These are phyloP conservation scores for Neophaeococcomyces aloes DNA, from an alignment of 2,329 filamentous ascomycete genomes.

Conservation along the genomic window DNA sequence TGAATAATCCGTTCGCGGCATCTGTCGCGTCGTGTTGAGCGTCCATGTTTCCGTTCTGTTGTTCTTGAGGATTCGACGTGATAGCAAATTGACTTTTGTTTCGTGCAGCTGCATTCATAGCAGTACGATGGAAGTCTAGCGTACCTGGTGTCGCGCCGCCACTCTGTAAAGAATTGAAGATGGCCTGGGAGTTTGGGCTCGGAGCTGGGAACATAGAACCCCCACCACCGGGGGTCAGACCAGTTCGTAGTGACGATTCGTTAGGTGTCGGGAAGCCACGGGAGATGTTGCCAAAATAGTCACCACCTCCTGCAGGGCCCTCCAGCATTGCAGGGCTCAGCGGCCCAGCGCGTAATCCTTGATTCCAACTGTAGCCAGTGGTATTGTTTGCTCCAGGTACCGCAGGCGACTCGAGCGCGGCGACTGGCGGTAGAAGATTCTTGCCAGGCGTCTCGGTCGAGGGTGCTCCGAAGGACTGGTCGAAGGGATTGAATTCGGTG, in stretches of 20 bases:
- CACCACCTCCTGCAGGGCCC: slow-evolving; percentile 59
- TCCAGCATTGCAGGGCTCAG: slow-evolving; percentile 96
- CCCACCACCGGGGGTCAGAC: slow-evolving; percentile 84
- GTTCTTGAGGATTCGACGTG: slow-evolving; percentile 34
- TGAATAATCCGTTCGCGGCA: slow-evolving; percentile 85
- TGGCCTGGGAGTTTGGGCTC: slow-evolving; percentile 72
- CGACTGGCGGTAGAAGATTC: slow-evolving; percentile 75
- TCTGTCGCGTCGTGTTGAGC: slow-evolving; percentile 85
- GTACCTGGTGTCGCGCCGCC: slow-evolving; percentile 82
- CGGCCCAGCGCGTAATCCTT: slow-evolving; percentile 74
- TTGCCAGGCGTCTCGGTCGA: slow-evolving; percentile 71
- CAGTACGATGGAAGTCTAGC: slow-evolving; percentile 88
- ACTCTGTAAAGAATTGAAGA: slow-evolving; percentile 68
- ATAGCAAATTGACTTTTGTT: slow-evolving; percentile 43
- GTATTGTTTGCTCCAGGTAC: slow-evolving; percentile 64
- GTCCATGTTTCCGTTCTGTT: slow-evolving; percentile 33
- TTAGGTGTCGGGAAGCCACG: slow-evolving; percentile 89
- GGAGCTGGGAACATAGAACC: slow-evolving; percentile 95
- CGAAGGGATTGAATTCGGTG: slow-evolving; percentile 84
- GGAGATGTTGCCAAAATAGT: slow-evolving; percentile 79
- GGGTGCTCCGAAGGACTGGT: slow-evolving; percentile 72
- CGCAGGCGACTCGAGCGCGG: slow-evolving; percentile 80
- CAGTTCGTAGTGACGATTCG: slow-evolving; percentile 85
- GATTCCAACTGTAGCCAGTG: slow-evolving; percentile 62
- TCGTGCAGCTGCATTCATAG: slow-evolving; percentile 65